Evolutionary conservation across 2,329 filamentous ascomycete genomes (phyloP), one percentile per base, ranked within the genome.

Genomic region (Alternaria incomplexa): DNA sequence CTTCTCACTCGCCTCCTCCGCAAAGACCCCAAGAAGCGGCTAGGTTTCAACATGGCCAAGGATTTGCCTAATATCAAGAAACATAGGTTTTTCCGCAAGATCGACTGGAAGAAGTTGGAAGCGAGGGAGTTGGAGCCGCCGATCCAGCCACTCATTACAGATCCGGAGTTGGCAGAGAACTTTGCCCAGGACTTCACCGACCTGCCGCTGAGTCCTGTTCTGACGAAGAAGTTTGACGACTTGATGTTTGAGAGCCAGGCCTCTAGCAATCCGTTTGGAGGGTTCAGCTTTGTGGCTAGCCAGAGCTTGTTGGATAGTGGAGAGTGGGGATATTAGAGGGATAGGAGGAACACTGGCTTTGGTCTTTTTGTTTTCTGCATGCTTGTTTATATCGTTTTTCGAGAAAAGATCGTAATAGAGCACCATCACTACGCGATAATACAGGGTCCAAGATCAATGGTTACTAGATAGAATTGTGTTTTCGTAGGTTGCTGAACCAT

Each of bases 91-190:
- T 99, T 99, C 87, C 89, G 92, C 76, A 96, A 93, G 83, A 96
- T 99, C 74, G 90, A 99, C 82, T 99, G 96, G 96, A 90, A 89
- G 81, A 91, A 90, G 73, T 87, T 99, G 13, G 93, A 91, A 65
- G 89, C 88, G 26, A 88, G 95, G 36, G 93, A 97, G 80, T 71
- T 97, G 50, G 90, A 92, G 71, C 92, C 96, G 1, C 96, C 96
- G 0, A 98, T 99, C 72, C 89, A 91, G 77, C 96, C 96, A 15
- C 86, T 98, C 73, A 95, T 99, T 75, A 98, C 96, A 0, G 93
- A 99, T 74, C 96, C 96, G 0, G 94, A 96, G 79, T 85, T 97
- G 48, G 96, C 96, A 0, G 96, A 99, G 86, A 99, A 99, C 82
- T 99, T 99, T 81, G 88, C 92, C 0, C 84, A 85, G n/a, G 93